Percentiles rank a stretch among this genome's conserved stretches.
Conservation (phyloP, 208 protist genomes). For the Hexamita inflata region DNA sequence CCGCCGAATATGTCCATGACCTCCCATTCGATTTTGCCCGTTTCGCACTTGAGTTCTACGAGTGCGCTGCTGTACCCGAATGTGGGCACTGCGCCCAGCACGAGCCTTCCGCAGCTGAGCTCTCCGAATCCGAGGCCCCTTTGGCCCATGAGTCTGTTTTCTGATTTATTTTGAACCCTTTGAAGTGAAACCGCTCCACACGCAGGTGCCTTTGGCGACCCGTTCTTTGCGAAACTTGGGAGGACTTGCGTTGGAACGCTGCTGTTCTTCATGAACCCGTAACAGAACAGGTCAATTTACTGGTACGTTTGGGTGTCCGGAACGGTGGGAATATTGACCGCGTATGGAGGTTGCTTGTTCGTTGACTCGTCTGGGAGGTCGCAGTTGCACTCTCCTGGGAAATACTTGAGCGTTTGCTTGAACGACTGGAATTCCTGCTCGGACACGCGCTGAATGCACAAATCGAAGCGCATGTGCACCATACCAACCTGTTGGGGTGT, state of each 20-base stretch:
- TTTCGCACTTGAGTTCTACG: neutral
- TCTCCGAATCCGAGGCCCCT: constrained; percentile 1
- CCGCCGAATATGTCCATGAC: neutral
- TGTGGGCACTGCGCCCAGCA: neutral
- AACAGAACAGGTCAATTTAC: neutral
- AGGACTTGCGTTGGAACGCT: neutral
- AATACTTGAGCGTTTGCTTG: neutral
- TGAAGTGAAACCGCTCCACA: constrained; percentile 10
- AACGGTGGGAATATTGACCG: neutral
- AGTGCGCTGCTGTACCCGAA: constrained; percentile 13
- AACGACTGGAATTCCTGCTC: neutral
- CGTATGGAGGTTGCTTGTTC: neutral
- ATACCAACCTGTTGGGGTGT: neutral
- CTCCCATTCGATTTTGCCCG: constrained; percentile 1
- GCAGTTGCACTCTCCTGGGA: neutral
- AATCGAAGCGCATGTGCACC: neutral
- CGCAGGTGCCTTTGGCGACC: neutral
- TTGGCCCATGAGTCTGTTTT: neutral
- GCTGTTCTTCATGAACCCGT: neutral
- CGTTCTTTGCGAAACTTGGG: neutral
- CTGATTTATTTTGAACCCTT: neutral
- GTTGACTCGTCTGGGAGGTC: neutral
- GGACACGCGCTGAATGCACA: neutral
- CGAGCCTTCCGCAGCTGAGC: neutral
- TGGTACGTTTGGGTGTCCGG: constrained; percentile 5